Conservation (phyloP, 2,329 filamentous ascomycete species). For the Aspergillus sp. region DNA sequence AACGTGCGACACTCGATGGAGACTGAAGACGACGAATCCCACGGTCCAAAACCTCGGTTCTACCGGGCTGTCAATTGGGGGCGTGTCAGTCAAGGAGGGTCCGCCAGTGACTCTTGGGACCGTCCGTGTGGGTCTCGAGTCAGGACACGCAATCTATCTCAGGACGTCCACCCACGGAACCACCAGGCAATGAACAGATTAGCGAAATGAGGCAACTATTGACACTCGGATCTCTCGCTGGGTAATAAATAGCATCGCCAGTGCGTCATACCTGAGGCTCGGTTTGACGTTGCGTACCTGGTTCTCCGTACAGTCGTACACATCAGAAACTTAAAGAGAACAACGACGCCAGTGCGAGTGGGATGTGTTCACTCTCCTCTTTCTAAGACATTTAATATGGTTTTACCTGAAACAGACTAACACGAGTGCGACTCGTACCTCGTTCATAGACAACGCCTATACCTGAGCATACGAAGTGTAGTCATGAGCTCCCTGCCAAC, state of each 20-base stretch:
- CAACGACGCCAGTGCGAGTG: not conserved
- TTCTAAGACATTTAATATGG: not conserved
- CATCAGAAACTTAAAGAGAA: not conserved
- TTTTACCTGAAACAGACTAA: slow-evolving; percentile 1
- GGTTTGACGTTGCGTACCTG: not conserved
- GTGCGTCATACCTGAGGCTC: slow-evolving; percentile 2
- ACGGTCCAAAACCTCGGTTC: not conserved
- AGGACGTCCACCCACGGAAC: not conserved
- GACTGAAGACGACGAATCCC: not conserved
- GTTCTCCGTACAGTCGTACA: not conserved
- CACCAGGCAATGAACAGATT: not conserved
- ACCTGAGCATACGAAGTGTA: not conserved
- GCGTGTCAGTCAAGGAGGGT: slow-evolving; percentile 5
- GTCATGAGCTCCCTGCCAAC: not conserved
- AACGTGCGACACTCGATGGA: not conserved
- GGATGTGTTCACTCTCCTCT: not conserved
- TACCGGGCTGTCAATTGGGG: slow-evolving; percentile 5
- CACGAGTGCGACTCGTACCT: not conserved
- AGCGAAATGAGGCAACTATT: slow-evolving; percentile 2
- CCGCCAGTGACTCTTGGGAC: slow-evolving; percentile 1
- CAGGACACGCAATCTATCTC: slow-evolving; percentile 11
- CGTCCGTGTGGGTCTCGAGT: slow-evolving; percentile 1
- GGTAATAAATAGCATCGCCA: slow-evolving; percentile 2
- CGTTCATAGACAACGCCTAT: not conserved
- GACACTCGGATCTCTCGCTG: not conserved